Evolutionary conservation across 345 rosid species (phyloP), one percentile per base, ranked within the genome.

Genomic region (Aegle marmelos): DNA sequence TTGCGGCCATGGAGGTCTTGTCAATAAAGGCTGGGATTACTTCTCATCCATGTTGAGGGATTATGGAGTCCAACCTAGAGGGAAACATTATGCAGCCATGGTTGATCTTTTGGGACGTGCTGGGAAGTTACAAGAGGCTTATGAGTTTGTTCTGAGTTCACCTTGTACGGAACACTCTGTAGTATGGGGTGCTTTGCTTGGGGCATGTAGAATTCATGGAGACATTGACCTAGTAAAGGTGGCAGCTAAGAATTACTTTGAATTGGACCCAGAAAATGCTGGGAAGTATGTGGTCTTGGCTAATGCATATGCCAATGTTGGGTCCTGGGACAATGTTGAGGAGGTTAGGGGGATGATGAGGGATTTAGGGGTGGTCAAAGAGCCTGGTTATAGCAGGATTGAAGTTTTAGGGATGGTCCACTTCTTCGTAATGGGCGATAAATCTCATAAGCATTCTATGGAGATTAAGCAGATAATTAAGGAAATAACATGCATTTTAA

Each of bases 171-270:
- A 88, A 25, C 90, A 90, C 76, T 87, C 93, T 24, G 87, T 82
- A 34, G 73, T 82, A 39, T 93, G 96, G 98, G 93, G 92, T 80
- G 89, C 94, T 33, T 85, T 90, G 64, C 96, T 93, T 13, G 91
- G 87, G 33, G 91, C 93, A 45, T 93, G 90, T 82, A 82, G 86
- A 85, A 93, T 79, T 77, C 87, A 93, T 78, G 90, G 90, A 80
- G 81, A 91, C 62, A 79, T 88, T 71, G 84, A 87, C 74, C 80
- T 91, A 45, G 45, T 87, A 69, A 85, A 86, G 78, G 82, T 88
- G 62, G 94, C 88, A 25, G 89, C 94, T 53, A 82, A 70, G 24
- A 87, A 79, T 33, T 93, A 82, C 80, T 86, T 90, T 22, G 86
- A 89, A 75, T 73, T 93, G 79, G 91, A 93, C 48, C 88, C 87